phyloP scores from a whole-genome alignment of 768 basidiomycete genomes.

The Tulasnella calospora region DNA sequence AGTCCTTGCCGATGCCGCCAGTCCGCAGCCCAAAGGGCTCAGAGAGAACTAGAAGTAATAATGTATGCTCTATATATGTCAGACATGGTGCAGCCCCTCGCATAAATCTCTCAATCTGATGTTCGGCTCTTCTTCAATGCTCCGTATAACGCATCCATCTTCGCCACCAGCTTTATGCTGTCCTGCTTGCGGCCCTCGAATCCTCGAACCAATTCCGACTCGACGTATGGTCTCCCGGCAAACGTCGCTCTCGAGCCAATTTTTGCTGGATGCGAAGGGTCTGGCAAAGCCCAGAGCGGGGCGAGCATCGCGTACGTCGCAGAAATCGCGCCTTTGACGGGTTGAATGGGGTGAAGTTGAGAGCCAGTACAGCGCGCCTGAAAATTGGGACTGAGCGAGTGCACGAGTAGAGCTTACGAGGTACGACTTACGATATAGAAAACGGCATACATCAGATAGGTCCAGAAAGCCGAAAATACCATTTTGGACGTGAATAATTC shows the following conservation, averaged over 20 bases:
- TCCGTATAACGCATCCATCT: constrained; percentile 15
- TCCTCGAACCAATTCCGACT: background rate
- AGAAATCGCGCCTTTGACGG: constrained; percentile 63
- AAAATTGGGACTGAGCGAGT: background rate
- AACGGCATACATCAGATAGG: constrained; percentile 51
- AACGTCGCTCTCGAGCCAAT: constrained; percentile 8
- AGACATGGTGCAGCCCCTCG: background rate
- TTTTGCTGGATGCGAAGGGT: constrained; percentile 20
- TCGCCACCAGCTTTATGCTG: background rate
- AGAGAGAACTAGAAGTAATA: background rate
- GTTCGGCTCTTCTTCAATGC: background rate
- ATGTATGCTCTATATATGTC: background rate
- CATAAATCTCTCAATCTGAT: background rate
- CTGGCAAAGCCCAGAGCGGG: constrained; percentile 48
- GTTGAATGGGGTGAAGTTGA: constrained; percentile 54
- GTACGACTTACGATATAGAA: constrained; percentile 21
- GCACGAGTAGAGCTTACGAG: background rate
- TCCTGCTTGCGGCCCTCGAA: constrained; percentile 4
- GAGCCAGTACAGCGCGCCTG: constrained; percentile 70
- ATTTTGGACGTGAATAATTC: constrained; percentile 43
- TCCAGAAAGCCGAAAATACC: constrained; percentile 47
- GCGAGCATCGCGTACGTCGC: constrained; percentile 64
- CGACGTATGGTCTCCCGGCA: constrained; percentile 15
- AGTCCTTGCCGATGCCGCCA: constrained; percentile 8
- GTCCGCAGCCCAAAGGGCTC: background rate